phyloP scores from a whole-genome alignment of 225 moss, liverwort and hornwort species.

The Anthoceros angustus region DNA sequence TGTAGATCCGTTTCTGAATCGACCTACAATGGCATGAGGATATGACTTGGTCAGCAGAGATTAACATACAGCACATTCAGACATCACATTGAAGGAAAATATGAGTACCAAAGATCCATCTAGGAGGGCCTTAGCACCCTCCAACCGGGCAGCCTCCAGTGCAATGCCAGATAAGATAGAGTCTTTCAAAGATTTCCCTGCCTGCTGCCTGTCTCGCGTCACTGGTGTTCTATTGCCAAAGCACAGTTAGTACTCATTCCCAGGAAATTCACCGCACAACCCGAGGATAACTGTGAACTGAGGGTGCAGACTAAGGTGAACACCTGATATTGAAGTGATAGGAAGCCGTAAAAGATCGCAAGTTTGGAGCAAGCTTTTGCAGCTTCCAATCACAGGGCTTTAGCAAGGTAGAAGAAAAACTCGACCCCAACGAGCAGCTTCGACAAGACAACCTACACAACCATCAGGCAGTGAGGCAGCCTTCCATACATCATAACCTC shows the following conservation, averaged over 20 bases:
- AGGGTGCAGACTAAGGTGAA: not conserved
- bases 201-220: not conserved
- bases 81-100: not conserved
- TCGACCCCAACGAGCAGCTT: not conserved
- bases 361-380: not conserved
- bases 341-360: not conserved
- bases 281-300: not conserved
- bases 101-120: not conserved
- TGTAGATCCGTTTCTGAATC: not conserved
- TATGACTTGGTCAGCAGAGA: not conserved
- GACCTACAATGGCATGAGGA: not conserved
- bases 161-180: not conserved
- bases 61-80: not conserved
- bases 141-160: slow-evolving; percentile 2
- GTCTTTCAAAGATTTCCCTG: not conserved
- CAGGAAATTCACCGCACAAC: not conserved
- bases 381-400: slow-evolving; percentile 1
- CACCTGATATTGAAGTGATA: not conserved
- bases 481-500: not conserved
- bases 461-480: not conserved
- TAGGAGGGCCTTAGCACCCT: not conserved
- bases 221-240: not conserved
- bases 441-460: not conserved
- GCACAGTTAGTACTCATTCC: not conserved
- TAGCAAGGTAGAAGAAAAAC: slow-evolving; percentile 1